A percentile compares a stretch with the other conserved stretches of the same genome.
These are phyloP conservation scores for Sporobolomyces roseus DNA, from an alignment of 768 basidiomycete genomes.

Conservation along the genomic window DNA sequence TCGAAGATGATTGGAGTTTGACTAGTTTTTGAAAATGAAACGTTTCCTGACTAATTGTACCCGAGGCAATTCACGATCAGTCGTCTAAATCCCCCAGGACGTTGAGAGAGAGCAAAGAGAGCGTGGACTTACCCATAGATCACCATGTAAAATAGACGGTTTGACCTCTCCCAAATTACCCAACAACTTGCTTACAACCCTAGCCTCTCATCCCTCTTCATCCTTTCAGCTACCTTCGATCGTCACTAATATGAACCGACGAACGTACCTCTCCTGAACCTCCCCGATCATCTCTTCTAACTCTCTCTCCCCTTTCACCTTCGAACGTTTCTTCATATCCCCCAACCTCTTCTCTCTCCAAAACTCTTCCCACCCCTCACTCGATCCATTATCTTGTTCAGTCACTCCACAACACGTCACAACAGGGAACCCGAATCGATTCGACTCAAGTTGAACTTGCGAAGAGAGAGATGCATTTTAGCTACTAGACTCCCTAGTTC, in stretches of 20 bases:
- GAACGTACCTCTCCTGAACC: neutral
- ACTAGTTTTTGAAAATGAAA: conserved; percentile 41
- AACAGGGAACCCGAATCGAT: neutral
- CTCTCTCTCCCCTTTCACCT: neutral
- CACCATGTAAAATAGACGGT: conserved; percentile 49
- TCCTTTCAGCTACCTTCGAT: too few relatives aligned
- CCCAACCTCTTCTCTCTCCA: neutral
- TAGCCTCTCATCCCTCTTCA: neutral
- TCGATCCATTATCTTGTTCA: neutral
- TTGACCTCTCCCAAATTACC: conserved; percentile 22
- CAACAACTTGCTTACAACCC: conserved; percentile 10
- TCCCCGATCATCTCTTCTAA: neutral
- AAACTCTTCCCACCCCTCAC: neutral
- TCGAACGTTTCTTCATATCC: neutral
- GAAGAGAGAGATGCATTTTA: neutral
- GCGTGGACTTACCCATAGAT: conserved; percentile 44
- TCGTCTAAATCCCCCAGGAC: neutral
- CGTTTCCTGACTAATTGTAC: conserved; percentile 46
- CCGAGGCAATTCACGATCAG: neutral
- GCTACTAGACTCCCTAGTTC: neutral
- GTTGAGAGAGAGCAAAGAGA: neutral
- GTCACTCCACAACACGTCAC: neutral
- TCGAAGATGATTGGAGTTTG: conserved; percentile 46
- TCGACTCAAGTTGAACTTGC: neutral
- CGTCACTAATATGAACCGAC: neutral